These are phyloP conservation scores for Tetrapyrgos nigripes DNA, from an alignment of 1,284 basidiomycete species.

Conservation along the genomic window DNA sequence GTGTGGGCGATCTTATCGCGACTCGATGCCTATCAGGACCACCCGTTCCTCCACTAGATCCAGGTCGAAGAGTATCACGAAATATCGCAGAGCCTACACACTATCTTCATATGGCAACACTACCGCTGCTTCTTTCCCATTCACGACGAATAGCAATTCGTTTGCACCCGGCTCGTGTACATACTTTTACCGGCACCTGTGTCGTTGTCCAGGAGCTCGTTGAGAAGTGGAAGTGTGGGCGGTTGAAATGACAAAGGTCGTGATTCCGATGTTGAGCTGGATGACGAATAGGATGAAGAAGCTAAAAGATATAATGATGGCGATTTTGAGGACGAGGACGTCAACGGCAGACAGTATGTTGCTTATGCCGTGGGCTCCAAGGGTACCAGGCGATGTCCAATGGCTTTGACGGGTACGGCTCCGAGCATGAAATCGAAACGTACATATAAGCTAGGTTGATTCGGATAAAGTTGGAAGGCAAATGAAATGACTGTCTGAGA, in stretches of 20 bases:
- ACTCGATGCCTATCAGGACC: neutral
- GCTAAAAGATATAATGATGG: conserved; percentile 20
- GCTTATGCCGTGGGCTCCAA: conserved; percentile 13
- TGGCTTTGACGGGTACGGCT: conserved; percentile 14
- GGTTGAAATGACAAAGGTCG: conserved; percentile 30
- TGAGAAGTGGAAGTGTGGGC: conserved; percentile 11
- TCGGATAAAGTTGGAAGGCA: too few species aligned
- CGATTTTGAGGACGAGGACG: conserved; percentile 34
- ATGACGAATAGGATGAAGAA: neutral
- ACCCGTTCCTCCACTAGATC: neutral
- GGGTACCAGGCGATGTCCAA: too few species aligned
- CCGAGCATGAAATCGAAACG: conserved; percentile 12
- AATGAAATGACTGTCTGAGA: too few species aligned
- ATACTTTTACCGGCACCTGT: neutral
- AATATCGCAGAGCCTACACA: neutral
- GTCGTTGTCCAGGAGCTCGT: conserved; percentile 6
- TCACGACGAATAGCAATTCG: neutral
- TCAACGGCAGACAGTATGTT: conserved; percentile 14
- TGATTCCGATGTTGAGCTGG: conserved; percentile 21
- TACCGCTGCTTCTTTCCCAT: neutral
- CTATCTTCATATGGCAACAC: neutral
- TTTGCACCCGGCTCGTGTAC: conserved; percentile 5
- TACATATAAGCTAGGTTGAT: too few species aligned
- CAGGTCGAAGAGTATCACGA: neutral
- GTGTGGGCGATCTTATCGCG: neutral